These are phyloP conservation scores for Syzygium grande DNA, from an alignment of 345 rosid species.

Conservation along the genomic window DNA sequence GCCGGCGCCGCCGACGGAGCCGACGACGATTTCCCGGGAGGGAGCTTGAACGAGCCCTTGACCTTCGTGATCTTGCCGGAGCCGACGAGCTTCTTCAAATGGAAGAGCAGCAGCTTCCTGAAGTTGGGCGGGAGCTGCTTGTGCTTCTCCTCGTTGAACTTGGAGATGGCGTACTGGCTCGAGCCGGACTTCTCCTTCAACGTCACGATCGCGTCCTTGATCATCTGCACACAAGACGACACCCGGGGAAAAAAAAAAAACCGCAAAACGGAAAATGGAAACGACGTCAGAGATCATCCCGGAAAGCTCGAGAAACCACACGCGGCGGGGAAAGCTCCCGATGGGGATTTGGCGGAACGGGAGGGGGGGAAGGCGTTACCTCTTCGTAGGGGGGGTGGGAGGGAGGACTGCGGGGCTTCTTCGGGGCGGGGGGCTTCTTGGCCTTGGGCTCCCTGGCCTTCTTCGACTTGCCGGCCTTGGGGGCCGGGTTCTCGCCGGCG, in stretches of 20 bases:
- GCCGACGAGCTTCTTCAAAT: constrained; percentile 62
- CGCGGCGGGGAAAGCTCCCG: too few relatives aligned
- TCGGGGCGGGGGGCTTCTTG: constrained; percentile 36
- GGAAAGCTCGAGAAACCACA: too few relatives aligned
- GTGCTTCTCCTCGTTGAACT: constrained; percentile 73
- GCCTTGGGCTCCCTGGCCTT: constrained; percentile 38
- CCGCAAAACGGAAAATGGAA: not conserved
- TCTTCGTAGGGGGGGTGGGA: constrained; percentile 72
- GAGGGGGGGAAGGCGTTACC: constrained; percentile 9
- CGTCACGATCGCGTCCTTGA: constrained; percentile 55
- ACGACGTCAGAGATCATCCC: constrained; percentile 3
- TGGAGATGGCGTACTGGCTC: constrained; percentile 79
- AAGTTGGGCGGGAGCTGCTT: constrained; percentile 52
- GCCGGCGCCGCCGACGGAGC: constrained; percentile 11
- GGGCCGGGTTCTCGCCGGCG: constrained; percentile 24
- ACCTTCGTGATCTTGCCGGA: constrained; percentile 63
- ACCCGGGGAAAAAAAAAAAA: not conserved
- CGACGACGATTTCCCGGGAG: constrained; percentile 28
- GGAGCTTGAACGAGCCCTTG: constrained; percentile 66
- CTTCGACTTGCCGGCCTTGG: constrained; percentile 32
- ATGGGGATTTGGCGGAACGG: not conserved
- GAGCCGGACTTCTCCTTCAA: constrained; percentile 87
- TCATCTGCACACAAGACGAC: constrained; percentile 35
- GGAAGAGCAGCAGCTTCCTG: constrained; percentile 54
- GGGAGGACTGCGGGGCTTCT: constrained; percentile 47